Base-by-base conservation (phyloP, 176 grass and related monocot genomes). In the Oropetium thomaeum region DNA sequence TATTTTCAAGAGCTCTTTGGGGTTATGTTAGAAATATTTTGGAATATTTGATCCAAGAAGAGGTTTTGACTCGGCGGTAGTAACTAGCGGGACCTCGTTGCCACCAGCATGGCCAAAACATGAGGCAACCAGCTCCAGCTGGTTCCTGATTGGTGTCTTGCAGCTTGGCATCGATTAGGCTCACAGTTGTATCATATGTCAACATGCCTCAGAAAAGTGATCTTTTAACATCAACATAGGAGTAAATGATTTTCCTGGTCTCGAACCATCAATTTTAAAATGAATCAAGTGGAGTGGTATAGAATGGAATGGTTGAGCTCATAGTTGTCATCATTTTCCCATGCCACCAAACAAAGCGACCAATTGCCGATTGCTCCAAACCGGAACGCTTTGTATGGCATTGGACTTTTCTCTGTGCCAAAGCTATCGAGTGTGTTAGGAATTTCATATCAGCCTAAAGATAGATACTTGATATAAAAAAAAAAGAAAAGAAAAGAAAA, bases 371-470 rank as follows among this genome's bases (percentile, higher is more conserved):
- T 42, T 37, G 27, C 22, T 47, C 55, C 63, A 75, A 75, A 73
- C 79, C 42, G 3, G 37, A 64, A 70, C 23, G 29, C 63, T 30
- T 67, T 39, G 62, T 35, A 35, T 44, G 28, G 15, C 33, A n/a
- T 77, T 71, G 58, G 33, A 63, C 40, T 61, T 75, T 61, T 75
- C 19, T 42, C 19, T 51, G 42, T 57, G 22, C n/a, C 9, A 55
- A n/a, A 55, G 52, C 22, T 43, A 55, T 20, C 67, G 69, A 45
- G 75, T 80, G 75, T 70, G 43, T 20, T 69, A 79, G 69, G 75
- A 79, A 88, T 79, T 62, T 53, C 26, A 53, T 42, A 83, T 79
- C 47, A 79, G 59, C 17, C 51, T 54, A 15, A 37, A 80, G 49
- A 79, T 85, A 80, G 49, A 79, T 85, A 76, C 74, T 78, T 55